phyloP scores from a whole-genome alignment of 345 rosid species.

The Garcia nutans region DNA sequence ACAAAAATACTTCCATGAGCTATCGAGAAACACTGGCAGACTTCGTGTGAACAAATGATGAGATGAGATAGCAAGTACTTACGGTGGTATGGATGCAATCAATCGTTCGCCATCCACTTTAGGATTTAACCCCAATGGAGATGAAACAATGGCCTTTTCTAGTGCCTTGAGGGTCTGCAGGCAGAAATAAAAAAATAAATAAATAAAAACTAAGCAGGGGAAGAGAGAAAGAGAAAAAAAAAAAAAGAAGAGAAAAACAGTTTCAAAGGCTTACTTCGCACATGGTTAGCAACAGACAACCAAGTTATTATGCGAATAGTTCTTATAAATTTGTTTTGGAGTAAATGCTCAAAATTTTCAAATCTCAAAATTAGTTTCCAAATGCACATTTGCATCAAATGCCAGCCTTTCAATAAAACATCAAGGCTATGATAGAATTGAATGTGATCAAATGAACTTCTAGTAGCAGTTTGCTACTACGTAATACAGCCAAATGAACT shows the following conservation, averaged over 20 bases:
- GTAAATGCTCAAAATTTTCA: neutral
- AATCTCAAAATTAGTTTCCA: neutral
- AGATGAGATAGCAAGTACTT: conserved; percentile 20
- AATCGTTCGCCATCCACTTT: conserved; percentile 74
- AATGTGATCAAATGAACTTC: too few relatives aligned
- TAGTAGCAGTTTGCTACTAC: neutral
- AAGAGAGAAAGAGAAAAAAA: neutral
- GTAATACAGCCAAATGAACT: too few relatives aligned
- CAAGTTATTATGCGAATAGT: neutral
- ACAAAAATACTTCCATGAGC: neutral
- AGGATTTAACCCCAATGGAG: conserved; percentile 92
- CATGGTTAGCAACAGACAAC: neutral
- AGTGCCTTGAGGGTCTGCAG: conserved; percentile 75
- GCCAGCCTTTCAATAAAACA: neutral
- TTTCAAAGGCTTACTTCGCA: neutral
- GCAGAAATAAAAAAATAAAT: conserved; percentile 5
- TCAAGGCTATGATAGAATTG: too few relatives aligned
- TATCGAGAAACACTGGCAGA: neutral
- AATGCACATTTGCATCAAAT: neutral
- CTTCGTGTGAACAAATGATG: neutral
- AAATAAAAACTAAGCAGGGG: neutral
- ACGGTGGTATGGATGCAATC: conserved; percentile 85
- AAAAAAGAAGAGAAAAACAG: neutral
- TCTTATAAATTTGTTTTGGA: neutral
- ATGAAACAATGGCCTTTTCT: conserved; percentile 79